A percentile compares a stretch with the other conserved stretches of the same genome.
Conservation (phyloP, 129 eudicot genomes). For the Tanacetum coccineum region DNA sequence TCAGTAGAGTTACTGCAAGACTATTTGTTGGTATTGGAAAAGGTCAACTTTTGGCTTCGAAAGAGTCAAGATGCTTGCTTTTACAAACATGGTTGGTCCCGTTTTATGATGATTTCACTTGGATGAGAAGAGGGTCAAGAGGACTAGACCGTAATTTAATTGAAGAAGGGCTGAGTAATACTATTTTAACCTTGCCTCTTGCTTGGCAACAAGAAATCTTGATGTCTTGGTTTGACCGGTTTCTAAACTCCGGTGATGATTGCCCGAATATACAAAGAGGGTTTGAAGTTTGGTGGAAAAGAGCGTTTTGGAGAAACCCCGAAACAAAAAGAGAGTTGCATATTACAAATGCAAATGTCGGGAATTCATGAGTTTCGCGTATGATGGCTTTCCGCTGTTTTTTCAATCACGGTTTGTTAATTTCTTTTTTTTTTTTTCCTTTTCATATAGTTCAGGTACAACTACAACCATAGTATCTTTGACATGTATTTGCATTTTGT, state of each 20-base stretch:
- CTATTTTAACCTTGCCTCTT: slow-evolving; percentile 77
- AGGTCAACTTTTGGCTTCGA: slow-evolving; percentile 82
- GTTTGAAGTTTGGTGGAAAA: slow-evolving; percentile 96
- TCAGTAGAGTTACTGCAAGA: slow-evolving; percentile 83
- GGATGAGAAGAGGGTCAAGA: slow-evolving; percentile 89
- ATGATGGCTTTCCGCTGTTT: no score
- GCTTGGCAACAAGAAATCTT: slow-evolving; percentile 83
- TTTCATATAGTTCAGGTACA: no score
- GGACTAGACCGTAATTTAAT: slow-evolving; percentile 88
- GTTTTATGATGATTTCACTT: slow-evolving; percentile 85
- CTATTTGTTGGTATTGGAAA: slow-evolving; percentile 88
- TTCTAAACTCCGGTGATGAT: slow-evolving; percentile 75
- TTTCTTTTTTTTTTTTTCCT: no score
- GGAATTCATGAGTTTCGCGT: not conserved
- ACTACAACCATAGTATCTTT: no score
- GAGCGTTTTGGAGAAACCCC: slow-evolving; percentile 64
- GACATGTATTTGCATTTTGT: no score
- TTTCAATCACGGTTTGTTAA: no score
- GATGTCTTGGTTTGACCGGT: slow-evolving; percentile 87
- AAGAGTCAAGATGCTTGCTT: slow-evolving; percentile 71
- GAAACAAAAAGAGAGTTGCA: not conserved
- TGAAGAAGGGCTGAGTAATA: slow-evolving; percentile 84
- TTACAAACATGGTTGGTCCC: slow-evolving; percentile 96
- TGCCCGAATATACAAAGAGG: slow-evolving; percentile 94
- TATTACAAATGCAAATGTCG: not conserved